Evolutionary conservation across 2,329 filamentous ascomycete species (phyloP), one percentile per base, ranked within the genome.

Genomic region (Colletotrichum sp.): DNA sequence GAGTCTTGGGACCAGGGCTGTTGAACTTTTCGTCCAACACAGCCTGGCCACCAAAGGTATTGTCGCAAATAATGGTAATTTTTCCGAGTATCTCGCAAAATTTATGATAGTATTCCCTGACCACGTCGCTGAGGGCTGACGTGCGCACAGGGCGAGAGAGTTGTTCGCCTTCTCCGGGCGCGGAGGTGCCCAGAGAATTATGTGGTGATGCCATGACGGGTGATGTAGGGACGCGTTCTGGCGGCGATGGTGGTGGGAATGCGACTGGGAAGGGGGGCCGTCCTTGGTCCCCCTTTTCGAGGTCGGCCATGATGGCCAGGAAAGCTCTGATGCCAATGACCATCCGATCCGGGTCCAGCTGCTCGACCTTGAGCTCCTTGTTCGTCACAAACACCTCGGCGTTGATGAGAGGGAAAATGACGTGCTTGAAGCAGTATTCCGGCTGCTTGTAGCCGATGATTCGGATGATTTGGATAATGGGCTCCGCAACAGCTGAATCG

Each of bases 321-420:
- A 99, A 99, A 4, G 97, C 95, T 77, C 96, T 92, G 77, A 99
- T 99, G 4, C 96, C 97, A 79, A 99, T 95, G n/a, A 99, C 96
- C 86, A 98, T 98, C 80, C 95, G 94, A 82, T 99, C 98, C 1
- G 98, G 97, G 77, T 99, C 97, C 77, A 99, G 90, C 81, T 98
- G 95, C 81, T 99, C 97, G 32, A 98, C 94, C 81, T 92, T 96
- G 57, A 97, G 86, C 60, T 98, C 95, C 80, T 93, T 90, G 78
- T 95, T 88, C 21, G 93, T 92, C 32, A 91, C 89, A 82, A 98
- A 97, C n/a, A 96, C 88, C 68, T 98, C 96, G 2, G 96, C 95
- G 82, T 98, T 98, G 82, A 99, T 94, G 48, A 99, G 87, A 4
- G 96, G 97, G 80, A 98, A 99, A n/a, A 99, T 95, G 78, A 99